Evolutionary conservation across 495 filamentous ascomycete species (phyloP), one percentile per base, ranked within the genome.

Genomic region (Xylaria grammica): DNA sequence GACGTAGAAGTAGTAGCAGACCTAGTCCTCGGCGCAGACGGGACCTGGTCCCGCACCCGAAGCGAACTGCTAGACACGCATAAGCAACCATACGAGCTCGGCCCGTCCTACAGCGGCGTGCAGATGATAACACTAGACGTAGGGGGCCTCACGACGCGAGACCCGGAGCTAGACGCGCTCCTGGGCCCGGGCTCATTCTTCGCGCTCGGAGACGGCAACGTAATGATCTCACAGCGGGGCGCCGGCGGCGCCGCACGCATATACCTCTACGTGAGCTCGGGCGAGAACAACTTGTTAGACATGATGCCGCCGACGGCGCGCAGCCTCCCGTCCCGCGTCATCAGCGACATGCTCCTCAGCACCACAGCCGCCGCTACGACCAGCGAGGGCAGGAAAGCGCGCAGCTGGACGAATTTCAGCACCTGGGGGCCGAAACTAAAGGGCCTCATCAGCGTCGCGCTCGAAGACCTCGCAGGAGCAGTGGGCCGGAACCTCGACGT

Each of bases 21-120:
- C 65, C 67, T 87, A 0, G 74, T 88, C 1, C 76, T 89, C 20
- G 86, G 86, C 10, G 84, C 85, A 1, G 86, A 88, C 61, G 86
- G 86, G 6, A 84, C 85, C 9, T 87, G 85, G 82, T 82, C 78
- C 7, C 78, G 77, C 58, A 77, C 84, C 11, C 78, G 85, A 72
- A 60, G 85, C 84, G 1, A 66, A 70, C 13, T 86, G 84, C 67
- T 66, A 6, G 67, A 77, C 49, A 74, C 27, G 62, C 75, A 22
- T 22, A 67, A 40, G 60, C 77, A 27, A 5, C 6, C 34, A 36
- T 5, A 36, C 34, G 11, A 36, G 34, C 34, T 6, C 5, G 11
- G 11, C 11, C 34, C 34, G 11, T 6, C 11, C 5, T 36, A 36
- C 34, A 36, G 34, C 34, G 34, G 34, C 6, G 34, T 36, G 34